phyloP scores from a whole-genome alignment of 495 filamentous ascomycete species.

The Xylaria bambusicola region DNA sequence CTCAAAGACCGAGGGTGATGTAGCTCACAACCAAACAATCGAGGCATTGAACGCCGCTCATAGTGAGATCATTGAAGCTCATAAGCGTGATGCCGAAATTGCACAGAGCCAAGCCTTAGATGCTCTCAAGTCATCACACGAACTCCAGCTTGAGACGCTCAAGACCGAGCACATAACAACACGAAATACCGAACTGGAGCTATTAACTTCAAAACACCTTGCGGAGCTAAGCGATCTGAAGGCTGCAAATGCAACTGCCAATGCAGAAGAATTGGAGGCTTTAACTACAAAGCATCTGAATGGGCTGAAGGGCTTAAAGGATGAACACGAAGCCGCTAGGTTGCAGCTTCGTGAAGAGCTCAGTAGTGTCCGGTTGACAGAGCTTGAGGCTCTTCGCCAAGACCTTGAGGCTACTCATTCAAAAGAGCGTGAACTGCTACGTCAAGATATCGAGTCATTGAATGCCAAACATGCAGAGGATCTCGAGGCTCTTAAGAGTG shows the following conservation, averaged over 20 bases:
- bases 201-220: constrained; percentile 22
- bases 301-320: constrained; percentile 22
- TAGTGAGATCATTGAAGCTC: constrained; percentile 29
- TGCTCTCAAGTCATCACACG: constrained; percentile 30
- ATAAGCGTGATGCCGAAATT: constrained; percentile 32
- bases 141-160: constrained; percentile 27
- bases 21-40: constrained; percentile 28
- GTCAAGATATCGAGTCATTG: constrained; percentile 21
- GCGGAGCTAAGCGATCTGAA: constrained; percentile 27
- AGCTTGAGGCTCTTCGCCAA: constrained; percentile 19
- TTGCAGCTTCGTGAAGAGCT: constrained; percentile 2
- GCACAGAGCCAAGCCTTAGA: constrained; percentile 31
- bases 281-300: constrained; percentile 20
- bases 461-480: constrained; percentile 20
- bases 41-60: constrained; percentile 36
- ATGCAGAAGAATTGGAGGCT: constrained; percentile 17
- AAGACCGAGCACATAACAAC: constrained; percentile 27
- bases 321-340: constrained; percentile 12
- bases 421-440: background rate
- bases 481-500: constrained; percentile 17
- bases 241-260: constrained; percentile 24
- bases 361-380: background rate
- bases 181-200: constrained; percentile 27
- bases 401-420: constrained; percentile 21
- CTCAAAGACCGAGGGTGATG: constrained; percentile 32